Evolutionary conservation across 2,329 filamentous ascomycete species (phyloP).

Genomic region (Colletotrichum sp.): DNA sequence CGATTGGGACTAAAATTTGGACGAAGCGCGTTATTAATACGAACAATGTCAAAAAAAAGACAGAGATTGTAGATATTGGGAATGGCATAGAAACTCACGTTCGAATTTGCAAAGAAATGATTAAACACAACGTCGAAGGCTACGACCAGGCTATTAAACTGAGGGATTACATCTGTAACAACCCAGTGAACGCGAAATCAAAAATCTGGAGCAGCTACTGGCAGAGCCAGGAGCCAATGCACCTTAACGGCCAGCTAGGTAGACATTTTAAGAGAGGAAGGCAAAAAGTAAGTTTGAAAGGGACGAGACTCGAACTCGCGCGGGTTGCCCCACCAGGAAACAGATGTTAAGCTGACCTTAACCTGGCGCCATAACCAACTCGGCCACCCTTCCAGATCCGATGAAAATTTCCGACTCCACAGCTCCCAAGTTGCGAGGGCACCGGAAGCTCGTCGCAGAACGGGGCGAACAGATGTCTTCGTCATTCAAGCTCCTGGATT

Average conservation of each 20-base stretch:
- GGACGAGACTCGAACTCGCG: not conserved
- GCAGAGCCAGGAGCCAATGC: not conserved
- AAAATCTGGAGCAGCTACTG: not conserved
- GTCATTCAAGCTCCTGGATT: not conserved
- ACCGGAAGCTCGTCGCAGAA: not conserved
- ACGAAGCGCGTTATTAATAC: not conserved
- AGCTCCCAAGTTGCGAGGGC: not conserved
- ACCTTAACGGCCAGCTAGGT: accelerated
- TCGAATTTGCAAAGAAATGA: not conserved
- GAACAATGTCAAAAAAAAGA: not conserved
- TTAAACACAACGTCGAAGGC: not conserved
- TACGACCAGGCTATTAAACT: too few species aligned
- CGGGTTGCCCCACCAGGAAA: not conserved
- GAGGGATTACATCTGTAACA: not conserved
- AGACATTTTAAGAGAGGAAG: not conserved
- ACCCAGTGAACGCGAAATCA: not conserved
- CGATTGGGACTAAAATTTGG: not conserved
- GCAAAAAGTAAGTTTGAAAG: not conserved
- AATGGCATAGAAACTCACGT: not conserved
- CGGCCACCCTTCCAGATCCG: not conserved
- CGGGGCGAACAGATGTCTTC: not conserved
- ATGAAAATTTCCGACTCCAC: accelerated
- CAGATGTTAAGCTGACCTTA: not conserved
- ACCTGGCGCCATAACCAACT: not conserved
- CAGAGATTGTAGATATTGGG: not conserved